Evolutionary conservation across 2,329 filamentous ascomycete genomes (phyloP), one percentile per base, ranked within the genome.

Genomic region (Colletotrichum liriopes): DNA sequence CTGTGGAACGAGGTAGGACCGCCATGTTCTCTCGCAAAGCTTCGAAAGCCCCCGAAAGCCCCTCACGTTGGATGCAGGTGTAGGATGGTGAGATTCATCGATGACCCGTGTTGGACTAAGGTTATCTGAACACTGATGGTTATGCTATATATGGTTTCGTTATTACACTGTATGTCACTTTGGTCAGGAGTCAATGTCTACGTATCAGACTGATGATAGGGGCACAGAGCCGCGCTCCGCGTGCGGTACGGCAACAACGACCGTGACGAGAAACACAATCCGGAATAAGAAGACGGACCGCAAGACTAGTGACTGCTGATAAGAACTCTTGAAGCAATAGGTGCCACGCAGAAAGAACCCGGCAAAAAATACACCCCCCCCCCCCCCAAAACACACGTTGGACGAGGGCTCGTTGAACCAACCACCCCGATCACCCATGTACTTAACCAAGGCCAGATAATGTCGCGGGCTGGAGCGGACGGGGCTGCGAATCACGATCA

Each of bases 391-490:
- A 26, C 23, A 26, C 23, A 26, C 23, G 23, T 26, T 2, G 23
- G 23, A 26, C 23, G 23, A 26, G 23, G 23, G 9, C 2, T 6
- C 14, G 39, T 39, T 11, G 9, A 14, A 37, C 41, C 37, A 60
- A 29, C 39, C 56, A 60, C 41, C 56, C 16, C 18, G 32, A 43
- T 6, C 6, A 64, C 2, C 35, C 60, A 62, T 62, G 60, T 37
- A 37, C 45, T 26, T 39, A 39, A 41, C n/a, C 16, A 11, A 29
- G 29, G 8, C 16, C 32, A 18, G 60, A 52, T 62, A 41, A 62
- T n/a, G 35, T 49, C 12, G 47, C 45, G 32, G 45, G 60, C 47
- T 52, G 29, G 60, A 26, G 5, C n/a, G 23, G 3, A 29, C 60
- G 39, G 60, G 32, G 59, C 35, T 41, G n/a, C 2, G 43, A 29